These are phyloP conservation scores for Aplosporella prunicola DNA, from an alignment of 2,329 filamentous ascomycete genomes.

Conservation along the genomic window DNA sequence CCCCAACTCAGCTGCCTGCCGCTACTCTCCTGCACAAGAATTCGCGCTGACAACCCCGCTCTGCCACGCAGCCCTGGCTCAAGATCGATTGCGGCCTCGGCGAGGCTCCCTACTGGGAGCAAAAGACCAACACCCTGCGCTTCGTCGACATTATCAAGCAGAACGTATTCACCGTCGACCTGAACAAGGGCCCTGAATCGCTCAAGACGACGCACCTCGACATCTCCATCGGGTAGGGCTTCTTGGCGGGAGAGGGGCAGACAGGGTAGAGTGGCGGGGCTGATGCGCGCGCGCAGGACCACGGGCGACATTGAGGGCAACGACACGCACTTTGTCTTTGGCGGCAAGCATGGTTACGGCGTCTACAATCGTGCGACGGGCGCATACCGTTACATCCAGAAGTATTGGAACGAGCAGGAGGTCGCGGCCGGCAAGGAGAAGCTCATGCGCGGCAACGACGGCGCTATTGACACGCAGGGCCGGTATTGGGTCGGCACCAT, in stretches of 20 bases:
- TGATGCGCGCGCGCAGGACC: conserved; percentile 17
- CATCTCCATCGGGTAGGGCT: conserved; percentile 42
- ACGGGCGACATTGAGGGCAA: conserved; percentile 69
- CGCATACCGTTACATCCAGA: conserved; percentile 46
- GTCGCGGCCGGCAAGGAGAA: conserved; percentile 35
- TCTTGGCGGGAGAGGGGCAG: conserved; percentile 12
- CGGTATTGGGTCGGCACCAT: conserved; percentile 80
- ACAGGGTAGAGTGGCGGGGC: conserved; percentile 6
- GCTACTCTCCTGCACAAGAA: background rate
- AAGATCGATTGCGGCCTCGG: conserved; percentile 57
- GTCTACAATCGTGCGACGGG: conserved; percentile 57
- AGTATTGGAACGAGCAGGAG: conserved; percentile 46
- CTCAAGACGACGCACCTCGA: conserved; percentile 45
- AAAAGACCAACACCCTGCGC: conserved; percentile 54
- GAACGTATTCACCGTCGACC: conserved; percentile 61
- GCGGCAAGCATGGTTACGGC: conserved; percentile 74
- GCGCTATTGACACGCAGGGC: conserved; percentile 68
- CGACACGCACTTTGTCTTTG: conserved; percentile 63
- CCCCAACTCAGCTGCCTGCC: background rate
- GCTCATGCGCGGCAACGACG: conserved; percentile 65
- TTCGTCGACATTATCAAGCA: conserved; percentile 78
- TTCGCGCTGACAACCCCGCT: conserved; percentile 2
- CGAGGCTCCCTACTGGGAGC: conserved; percentile 68
- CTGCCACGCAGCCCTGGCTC: conserved; percentile 42
- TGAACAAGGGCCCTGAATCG: conserved; percentile 53